A percentile compares a stretch with the other conserved stretches of the same genome.
phyloP scores from a whole-genome alignment of 2,329 filamentous ascomycete species.

The Kalmusia sp. region DNA sequence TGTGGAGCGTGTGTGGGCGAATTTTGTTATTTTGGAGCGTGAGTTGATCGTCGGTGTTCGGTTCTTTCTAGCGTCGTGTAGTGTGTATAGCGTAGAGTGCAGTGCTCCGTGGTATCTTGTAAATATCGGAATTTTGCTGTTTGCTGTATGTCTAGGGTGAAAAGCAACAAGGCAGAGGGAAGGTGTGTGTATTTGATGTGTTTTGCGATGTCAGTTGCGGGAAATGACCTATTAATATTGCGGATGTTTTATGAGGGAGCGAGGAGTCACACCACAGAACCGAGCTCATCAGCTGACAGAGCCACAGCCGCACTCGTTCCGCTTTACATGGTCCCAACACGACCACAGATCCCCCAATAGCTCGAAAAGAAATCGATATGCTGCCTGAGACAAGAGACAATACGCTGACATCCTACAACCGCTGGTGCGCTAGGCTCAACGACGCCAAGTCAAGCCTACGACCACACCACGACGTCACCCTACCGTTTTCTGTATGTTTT shows the following conservation, averaged over 20 bases:
- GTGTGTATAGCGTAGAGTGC: background rate
- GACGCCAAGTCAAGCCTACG: background rate
- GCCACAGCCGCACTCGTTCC: background rate
- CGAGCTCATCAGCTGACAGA: constrained; percentile 4
- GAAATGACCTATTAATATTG: background rate
- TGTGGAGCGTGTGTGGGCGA: background rate
- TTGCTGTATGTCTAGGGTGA: background rate
- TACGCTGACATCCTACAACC: too few relatives aligned
- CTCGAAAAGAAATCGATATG: background rate
- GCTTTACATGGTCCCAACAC: background rate
- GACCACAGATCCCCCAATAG: background rate
- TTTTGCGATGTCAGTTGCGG: background rate
- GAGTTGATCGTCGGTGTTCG: constrained; percentile 1
- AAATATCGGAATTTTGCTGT: background rate
- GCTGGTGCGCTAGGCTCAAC: background rate
- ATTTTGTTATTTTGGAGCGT: background rate
- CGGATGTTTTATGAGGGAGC: background rate
- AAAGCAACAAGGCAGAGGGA: too few relatives aligned
- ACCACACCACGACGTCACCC: background rate
- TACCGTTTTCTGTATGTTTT: background rate
- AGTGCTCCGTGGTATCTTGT: background rate
- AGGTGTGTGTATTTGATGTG: background rate
- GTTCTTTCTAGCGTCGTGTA: constrained; percentile 8
- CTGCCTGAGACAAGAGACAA: too few relatives aligned
- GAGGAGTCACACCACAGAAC: background rate